Conservation (phyloP, 2,329 filamentous ascomycete genomes). For the Fusarium udum region DNA sequence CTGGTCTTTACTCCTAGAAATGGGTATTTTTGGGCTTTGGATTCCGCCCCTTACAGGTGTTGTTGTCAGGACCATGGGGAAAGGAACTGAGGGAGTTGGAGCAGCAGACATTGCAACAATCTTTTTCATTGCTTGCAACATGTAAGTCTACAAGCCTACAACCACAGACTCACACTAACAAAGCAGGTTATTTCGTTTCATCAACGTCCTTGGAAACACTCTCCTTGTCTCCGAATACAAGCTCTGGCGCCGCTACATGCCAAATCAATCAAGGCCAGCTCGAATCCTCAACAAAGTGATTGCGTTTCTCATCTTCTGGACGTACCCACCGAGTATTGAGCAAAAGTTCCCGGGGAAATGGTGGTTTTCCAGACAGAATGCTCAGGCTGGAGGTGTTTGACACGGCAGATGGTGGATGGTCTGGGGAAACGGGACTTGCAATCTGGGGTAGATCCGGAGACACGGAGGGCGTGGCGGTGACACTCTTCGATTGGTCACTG, state of each 20-base stretch:
- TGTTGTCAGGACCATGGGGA: constrained; percentile 35
- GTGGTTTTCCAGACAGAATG: constrained; percentile 31
- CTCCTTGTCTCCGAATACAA: constrained; percentile 52
- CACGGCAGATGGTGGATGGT: background rate
- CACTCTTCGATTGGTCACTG: background rate
- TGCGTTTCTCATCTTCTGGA: constrained; percentile 52
- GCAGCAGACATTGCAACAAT: constrained; percentile 45
- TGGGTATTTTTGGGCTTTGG: constrained; percentile 39
- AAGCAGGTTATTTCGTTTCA: constrained; percentile 49
- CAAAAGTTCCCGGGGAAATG: constrained; percentile 49
- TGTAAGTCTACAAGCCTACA: constrained; percentile 44
- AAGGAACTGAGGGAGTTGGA: background rate
- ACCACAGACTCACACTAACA: background rate
- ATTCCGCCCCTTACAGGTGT: constrained; percentile 40
- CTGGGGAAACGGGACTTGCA: constrained; percentile 24
- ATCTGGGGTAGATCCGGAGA: constrained; percentile 35
- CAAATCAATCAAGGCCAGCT: constrained; percentile 39
- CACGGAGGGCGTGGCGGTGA: constrained; percentile 22
- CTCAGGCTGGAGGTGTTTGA: background rate
- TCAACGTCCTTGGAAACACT: constrained; percentile 53
- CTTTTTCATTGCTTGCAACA: constrained; percentile 50
- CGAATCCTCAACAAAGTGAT: constrained; percentile 43
- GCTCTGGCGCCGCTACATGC: constrained; percentile 49
- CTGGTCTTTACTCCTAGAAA: constrained; percentile 50
- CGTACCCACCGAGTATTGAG: constrained; percentile 53